Evolutionary conservation across 257 asterid species (phyloP).

Genomic region (Eucommia ulmoides): DNA sequence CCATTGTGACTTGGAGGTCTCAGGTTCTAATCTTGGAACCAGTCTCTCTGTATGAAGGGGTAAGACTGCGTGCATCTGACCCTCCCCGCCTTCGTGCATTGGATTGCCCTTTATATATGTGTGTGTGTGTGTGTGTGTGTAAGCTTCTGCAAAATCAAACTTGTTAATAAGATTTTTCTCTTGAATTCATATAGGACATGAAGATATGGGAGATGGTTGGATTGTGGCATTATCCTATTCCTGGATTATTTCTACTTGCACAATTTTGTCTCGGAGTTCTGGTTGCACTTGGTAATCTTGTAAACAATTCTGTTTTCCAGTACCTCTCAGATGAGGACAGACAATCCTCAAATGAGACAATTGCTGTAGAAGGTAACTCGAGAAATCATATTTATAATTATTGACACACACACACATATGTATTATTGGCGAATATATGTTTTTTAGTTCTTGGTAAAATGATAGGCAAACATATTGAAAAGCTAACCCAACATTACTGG

Average conservation of each 20-base stretch:
- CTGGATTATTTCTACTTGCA: slow-evolving; percentile 91
- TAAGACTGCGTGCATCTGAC: too few species aligned
- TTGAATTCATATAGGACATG: slow-evolving; percentile 58
- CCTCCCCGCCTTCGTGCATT: too few species aligned
- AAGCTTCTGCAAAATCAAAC: slow-evolving; percentile 9
- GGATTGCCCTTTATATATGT: too few species aligned
- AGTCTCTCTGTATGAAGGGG: too few species aligned
- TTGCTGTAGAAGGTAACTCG: slow-evolving; percentile 58
- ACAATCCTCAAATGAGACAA: slow-evolving; percentile 37
- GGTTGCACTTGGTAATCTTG: slow-evolving; percentile 96
- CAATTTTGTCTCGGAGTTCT: slow-evolving; percentile 94
- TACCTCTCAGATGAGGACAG: slow-evolving; percentile 71
- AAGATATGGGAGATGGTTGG: slow-evolving; percentile 99
- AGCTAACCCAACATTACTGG: too few species aligned
- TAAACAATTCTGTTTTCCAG: slow-evolving; percentile 73
- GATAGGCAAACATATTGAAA: too few species aligned
- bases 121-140: too few species aligned
- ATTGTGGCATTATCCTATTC: slow-evolving; percentile 96
- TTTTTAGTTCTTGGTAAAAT: too few species aligned
- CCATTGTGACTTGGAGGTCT: not conserved
- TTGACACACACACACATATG: too few species aligned
- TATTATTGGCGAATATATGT: not conserved
- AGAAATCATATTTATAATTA: too few species aligned
- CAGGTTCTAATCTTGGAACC: too few species aligned
- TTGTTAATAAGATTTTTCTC: slow-evolving; percentile 14